Evolutionary conservation across 371 early-diverging fungal species (phyloP), one percentile per base, ranked within the genome.

Genomic region (Mortierella polycephala): DNA sequence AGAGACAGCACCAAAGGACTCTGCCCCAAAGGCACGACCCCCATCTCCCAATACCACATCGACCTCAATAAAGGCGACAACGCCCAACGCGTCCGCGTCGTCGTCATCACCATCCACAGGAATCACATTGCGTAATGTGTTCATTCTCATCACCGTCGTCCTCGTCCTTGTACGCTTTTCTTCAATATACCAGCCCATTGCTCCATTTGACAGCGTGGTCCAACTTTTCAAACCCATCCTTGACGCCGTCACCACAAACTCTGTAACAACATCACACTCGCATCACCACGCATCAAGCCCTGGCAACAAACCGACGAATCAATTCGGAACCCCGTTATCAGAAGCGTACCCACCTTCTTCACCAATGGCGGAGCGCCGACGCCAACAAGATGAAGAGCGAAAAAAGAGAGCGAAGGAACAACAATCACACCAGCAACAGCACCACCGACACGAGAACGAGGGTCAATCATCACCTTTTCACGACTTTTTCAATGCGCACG

Each of bases 391-490:
- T 4, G 57, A 68, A 23, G 16, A n/a, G 42, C 47, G 20, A 30
- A 4, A 30, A 30, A 30, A 30, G 30, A 30, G n/a, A n/a, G n/a
- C 30, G 12, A 57, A 37, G 11, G 37, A 49, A 12, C 41, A 49
- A 12, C 41, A 30, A 30, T 30, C n/a, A 42, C 39, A 39, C 13
- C 60, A 49, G 23, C 30, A 62, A 39, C 45, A 62, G 40, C 20
- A 54, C 4, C 52, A 56, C 13, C 60, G 44, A 40, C 53, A 54
- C 49, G 20, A 51, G 53, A 58, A 49, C 7, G 18, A 16, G 21
- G 20, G 20, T 21, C 57, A 60, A 18, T 57, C 49, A 18, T 72
- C 67, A 7, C 69, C 75, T 0, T 74, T 74, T 69, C 62, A 52
- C 14, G 70, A 62, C 14, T 64, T 75, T 39, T 75, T 75, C 21